These are phyloP conservation scores for Begonia fuchsioides DNA, from an alignment of 306 rosid species.

Conservation along the genomic window DNA sequence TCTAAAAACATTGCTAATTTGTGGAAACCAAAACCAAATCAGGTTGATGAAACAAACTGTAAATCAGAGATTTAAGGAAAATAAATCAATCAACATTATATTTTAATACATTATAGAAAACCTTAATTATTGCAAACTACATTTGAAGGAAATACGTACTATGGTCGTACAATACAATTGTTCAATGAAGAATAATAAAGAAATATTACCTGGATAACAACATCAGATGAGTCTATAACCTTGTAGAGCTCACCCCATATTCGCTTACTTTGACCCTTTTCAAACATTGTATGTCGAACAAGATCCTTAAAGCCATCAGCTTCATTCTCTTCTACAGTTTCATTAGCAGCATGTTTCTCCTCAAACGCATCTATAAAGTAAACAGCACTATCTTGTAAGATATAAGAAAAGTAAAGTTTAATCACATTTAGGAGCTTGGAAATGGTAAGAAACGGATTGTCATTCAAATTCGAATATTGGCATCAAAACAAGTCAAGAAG, in stretches of 20 bases:
- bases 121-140: background rate
- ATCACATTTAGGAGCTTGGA: too few species aligned
- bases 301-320: constrained; percentile 73
- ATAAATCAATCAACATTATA: background rate
- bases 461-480: background rate
- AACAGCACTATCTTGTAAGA: background rate
- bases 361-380: constrained; percentile 45
- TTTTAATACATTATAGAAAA: background rate
- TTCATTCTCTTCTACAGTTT: constrained; percentile 38
- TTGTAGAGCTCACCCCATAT: constrained; percentile 99
- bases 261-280: constrained; percentile 96
- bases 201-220: constrained; percentile 72
- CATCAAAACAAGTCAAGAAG: background rate
- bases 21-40: too few species aligned
- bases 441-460: too few species aligned
- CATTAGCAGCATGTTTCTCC: constrained; percentile 34
- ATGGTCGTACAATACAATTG: too few species aligned
- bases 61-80: background rate
- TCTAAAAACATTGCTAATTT: too few species aligned
- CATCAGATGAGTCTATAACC: constrained; percentile 96
- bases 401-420: too few species aligned
- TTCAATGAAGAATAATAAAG: too few species aligned
- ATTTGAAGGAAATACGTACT: too few species aligned
- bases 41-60: too few species aligned
- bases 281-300: constrained; percentile 89